Conservation (phyloP, 495 filamentous ascomycete genomes). For the Schizothecium vesticola region DNA sequence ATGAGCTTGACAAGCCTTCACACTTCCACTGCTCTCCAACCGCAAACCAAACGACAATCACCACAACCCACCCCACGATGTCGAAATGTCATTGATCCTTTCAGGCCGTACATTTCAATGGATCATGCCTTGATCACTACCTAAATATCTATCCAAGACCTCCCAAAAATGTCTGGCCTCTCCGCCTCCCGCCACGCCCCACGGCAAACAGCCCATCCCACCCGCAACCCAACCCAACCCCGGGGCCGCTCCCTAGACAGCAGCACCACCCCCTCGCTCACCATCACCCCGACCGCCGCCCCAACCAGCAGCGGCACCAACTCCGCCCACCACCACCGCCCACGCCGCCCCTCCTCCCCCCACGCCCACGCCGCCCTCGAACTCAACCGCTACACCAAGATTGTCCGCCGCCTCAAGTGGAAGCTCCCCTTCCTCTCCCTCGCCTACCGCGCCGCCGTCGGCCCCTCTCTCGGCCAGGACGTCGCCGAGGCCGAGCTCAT, state of each 20-base stretch:
- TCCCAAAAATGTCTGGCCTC: constrained; percentile 15
- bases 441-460: constrained; percentile 46
- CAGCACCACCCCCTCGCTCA: neutral
- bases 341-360: neutral
- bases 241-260: neutral
- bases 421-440: constrained; percentile 53
- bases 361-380: constrained; percentile 34
- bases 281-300: neutral
- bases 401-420: constrained; percentile 54
- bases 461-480: constrained; percentile 9
- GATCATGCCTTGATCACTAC: neutral
- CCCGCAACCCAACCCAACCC: neutral
- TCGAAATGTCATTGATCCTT: neutral
- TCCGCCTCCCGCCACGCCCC: constrained; percentile 22
- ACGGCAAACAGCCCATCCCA: neutral
- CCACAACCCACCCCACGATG: neutral
- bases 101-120: neutral
- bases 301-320: neutral
- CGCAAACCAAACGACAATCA: neutral
- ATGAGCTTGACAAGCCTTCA: too few species aligned
- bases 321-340: constrained; percentile 8
- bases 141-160: neutral
- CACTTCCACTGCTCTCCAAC: neutral
- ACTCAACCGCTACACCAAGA: constrained; percentile 50
- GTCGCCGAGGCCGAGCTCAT: constrained; percentile 49